Evolutionary conservation across 2,329 filamentous ascomycete species (phyloP).

Genomic region (Pseudopyricularia cyperi): DNA sequence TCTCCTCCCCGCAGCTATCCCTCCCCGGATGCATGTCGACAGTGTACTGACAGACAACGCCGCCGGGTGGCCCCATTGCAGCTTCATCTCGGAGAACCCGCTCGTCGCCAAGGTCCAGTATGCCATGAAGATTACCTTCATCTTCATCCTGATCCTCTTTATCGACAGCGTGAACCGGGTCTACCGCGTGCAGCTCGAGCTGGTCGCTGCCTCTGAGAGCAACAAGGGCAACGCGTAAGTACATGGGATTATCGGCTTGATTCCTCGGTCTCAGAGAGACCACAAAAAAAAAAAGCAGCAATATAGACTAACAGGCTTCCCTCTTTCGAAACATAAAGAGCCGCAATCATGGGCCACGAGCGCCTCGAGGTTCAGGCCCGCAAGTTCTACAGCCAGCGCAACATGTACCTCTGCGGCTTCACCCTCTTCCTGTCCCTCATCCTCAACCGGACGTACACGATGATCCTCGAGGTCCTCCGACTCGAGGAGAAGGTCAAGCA

Average conservation of each 20-base stretch:
- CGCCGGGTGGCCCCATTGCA: conserved; percentile 16
- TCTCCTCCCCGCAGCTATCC: neutral
- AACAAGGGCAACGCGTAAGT: conserved; percentile 28
- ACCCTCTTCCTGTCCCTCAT: conserved; percentile 97
- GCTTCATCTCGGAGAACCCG: conserved; percentile 86
- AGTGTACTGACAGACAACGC: neutral
- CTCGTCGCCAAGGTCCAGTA: conserved; percentile 88
- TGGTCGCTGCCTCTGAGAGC: conserved; percentile 59
- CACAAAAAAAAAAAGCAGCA: neutral
- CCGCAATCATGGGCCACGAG: conserved; percentile 75
- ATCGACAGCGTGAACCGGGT: conserved; percentile 92
- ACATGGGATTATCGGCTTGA: neutral
- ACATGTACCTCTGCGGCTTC: conserved; percentile 99
- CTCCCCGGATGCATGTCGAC: neutral
- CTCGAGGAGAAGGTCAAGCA: conserved; percentile 86
- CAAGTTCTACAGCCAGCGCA: conserved; percentile 99
- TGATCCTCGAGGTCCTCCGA: conserved; percentile 84
- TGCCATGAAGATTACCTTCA: conserved; percentile 96
- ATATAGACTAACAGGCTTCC: neutral
- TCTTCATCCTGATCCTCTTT: conserved; percentile 97
- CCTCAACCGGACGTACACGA: conserved; percentile 95
- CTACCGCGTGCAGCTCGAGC: conserved; percentile 89
- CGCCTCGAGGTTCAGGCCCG: conserved; percentile 97
- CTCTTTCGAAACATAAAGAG: conserved; percentile 16
- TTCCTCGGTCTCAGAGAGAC: no score